These are phyloP conservation scores for Neofusicoccum laricinum DNA, from an alignment of 2,329 filamentous ascomycete genomes.

Conservation along the genomic window DNA sequence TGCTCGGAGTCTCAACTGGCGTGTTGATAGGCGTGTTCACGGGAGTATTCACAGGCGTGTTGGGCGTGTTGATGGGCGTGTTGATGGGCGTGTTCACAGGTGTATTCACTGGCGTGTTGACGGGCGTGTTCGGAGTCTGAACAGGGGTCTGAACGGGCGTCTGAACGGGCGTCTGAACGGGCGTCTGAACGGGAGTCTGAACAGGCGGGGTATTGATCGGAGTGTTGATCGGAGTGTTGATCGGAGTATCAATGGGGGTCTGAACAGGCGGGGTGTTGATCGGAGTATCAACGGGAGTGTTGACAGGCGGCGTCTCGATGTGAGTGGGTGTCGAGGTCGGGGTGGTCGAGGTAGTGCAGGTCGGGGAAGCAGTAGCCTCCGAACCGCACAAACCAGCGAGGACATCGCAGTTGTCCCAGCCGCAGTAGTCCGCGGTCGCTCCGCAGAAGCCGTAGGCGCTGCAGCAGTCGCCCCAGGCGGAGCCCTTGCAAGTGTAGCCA, in stretches of 20 bases:
- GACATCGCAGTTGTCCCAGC: background rate
- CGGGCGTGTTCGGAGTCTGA: background rate
- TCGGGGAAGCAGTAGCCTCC: background rate
- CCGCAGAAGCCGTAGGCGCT: constrained; percentile 21
- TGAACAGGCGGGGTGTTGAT: background rate
- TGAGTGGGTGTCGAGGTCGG: background rate
- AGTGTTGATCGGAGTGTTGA: background rate
- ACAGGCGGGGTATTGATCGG: background rate
- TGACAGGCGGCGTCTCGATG: background rate
- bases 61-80: background rate
- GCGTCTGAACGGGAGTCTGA: background rate
- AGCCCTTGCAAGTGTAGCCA: constrained; percentile 21
- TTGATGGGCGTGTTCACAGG: background rate
- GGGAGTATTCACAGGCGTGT: background rate
- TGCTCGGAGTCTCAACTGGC: no score
- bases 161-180: background rate
- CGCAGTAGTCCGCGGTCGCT: background rate
- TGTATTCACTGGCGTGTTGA: background rate
- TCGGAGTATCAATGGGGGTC: background rate
- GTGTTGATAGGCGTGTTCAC: background rate
- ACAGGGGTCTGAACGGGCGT: background rate
- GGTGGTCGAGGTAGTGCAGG: background rate
- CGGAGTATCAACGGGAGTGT: background rate
- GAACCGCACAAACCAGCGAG: background rate
- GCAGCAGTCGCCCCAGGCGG: constrained; percentile 10